phyloP scores from a whole-genome alignment of 75 land plant genomes.

The Chamaecyparis obtusa region DNA sequence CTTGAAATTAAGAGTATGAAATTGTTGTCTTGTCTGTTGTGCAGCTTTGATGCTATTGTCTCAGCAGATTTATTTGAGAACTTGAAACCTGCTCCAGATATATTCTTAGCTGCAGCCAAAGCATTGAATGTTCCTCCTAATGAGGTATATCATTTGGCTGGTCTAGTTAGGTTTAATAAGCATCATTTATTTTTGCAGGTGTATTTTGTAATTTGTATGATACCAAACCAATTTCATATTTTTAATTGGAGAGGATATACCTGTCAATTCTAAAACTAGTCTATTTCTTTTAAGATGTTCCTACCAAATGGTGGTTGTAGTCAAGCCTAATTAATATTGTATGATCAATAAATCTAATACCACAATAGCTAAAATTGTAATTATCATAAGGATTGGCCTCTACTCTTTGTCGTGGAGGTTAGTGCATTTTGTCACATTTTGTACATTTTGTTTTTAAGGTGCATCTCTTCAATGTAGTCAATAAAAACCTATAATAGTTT shows the following conservation, averaged over 20 bases:
- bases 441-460: too few species aligned
- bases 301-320: background rate
- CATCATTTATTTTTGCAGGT: background rate
- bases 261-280: background rate
- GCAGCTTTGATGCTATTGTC: conserved; percentile 95
- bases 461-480: background rate
- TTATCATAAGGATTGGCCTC: background rate
- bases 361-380: background rate
- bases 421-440: background rate
- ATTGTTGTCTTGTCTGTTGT: background rate
- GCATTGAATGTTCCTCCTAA: conserved; percentile 59
- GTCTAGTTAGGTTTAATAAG: background rate
- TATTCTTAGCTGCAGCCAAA: conserved; percentile 94
- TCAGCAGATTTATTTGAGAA: conserved; percentile 98
- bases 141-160: conserved; percentile 56
- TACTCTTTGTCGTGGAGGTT: background rate
- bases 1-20: background rate
- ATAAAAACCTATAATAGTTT: too few species aligned
- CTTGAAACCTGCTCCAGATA: conserved; percentile 97
- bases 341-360: background rate
- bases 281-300: background rate
- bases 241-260: background rate
- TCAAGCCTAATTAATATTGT: background rate
- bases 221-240: conserved; percentile 8
- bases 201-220: background rate